A percentile compares a stretch with the other conserved stretches of the same genome.
phyloP scores from a whole-genome alignment of 2,329 filamentous ascomycete species.

The Claviceps digitariae region DNA sequence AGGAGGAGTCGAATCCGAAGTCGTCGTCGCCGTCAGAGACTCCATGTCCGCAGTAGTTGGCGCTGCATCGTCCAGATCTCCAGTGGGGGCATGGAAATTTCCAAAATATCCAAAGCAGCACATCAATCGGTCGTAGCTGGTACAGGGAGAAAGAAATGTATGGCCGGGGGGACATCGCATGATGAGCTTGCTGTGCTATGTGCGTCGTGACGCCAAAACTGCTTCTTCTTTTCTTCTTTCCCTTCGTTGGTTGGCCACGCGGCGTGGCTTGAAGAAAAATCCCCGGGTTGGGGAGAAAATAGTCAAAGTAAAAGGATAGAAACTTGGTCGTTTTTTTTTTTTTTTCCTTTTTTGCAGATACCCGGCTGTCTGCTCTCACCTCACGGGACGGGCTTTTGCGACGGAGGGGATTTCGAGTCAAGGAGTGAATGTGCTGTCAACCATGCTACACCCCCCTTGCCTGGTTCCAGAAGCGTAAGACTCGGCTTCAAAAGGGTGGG shows the following conservation, averaged over 20 bases:
- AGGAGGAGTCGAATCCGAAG: neutral
- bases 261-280: no score
- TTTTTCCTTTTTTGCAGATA: neutral
- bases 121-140: slow-evolving; percentile 13
- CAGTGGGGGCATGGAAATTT: no score
- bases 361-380: neutral
- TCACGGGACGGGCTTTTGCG: neutral
- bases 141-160: no score
- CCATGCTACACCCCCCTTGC: neutral
- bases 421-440: neutral
- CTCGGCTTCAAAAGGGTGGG: no score
- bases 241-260: no score
- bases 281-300: no score
- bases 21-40: neutral
- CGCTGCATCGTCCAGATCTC: neutral
- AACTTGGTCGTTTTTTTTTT: no score
- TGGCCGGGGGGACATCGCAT: slow-evolving; percentile 16
- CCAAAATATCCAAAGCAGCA: slow-evolving; percentile 36
- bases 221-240: neutral
- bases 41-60: neutral
- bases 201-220: neutral
- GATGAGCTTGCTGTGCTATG: neutral
- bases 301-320: no score
- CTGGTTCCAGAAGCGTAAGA: no score
- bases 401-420: neutral